Evolutionary conservation across 176 grass and related monocot genomes (phyloP).

Genomic region (Musa acuminata): DNA sequence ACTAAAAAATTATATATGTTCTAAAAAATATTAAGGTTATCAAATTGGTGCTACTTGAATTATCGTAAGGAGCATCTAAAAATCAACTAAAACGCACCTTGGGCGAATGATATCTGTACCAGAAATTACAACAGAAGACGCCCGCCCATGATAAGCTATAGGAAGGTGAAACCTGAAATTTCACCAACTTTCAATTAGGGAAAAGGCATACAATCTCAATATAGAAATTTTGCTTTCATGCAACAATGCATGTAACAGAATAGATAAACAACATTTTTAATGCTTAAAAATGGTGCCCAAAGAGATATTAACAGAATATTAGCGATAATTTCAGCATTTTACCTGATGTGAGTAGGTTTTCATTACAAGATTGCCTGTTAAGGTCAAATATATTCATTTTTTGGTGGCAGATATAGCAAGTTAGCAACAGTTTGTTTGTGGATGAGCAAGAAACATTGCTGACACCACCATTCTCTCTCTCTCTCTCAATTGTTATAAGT

Average conservation of each 20-base stretch:
- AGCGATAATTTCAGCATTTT: not conserved
- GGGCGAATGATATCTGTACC: conserved; percentile 83
- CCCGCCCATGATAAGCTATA: conserved; percentile 79
- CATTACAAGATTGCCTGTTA: not conserved
- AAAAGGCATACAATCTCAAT: not conserved
- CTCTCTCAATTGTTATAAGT: too few relatives aligned
- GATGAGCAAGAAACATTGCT: too few relatives aligned
- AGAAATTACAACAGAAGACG: conserved; percentile 86
- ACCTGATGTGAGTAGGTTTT: not conserved
- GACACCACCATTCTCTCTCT: too few relatives aligned
- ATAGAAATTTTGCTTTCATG: not conserved
- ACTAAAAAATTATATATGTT: too few relatives aligned
- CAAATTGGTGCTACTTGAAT: not conserved
- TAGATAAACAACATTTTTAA: not conserved
- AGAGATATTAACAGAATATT: not conserved
- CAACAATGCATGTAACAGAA: not conserved
- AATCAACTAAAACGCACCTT: conserved; percentile 34
- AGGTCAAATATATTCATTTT: not conserved
- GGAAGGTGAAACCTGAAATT: conserved; percentile 85
- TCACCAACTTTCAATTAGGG: not conserved
- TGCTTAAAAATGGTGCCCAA: not conserved
- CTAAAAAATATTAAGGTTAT: not conserved
- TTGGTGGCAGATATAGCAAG: too few relatives aligned
- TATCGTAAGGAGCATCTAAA: not conserved
- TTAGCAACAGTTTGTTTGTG: too few relatives aligned